Percentiles rank a stretch among this genome's conserved stretches.
Evolutionary conservation across 2,329 filamentous ascomycete genomes (phyloP).

Genomic region (Endoconidiophora polonica): DNA sequence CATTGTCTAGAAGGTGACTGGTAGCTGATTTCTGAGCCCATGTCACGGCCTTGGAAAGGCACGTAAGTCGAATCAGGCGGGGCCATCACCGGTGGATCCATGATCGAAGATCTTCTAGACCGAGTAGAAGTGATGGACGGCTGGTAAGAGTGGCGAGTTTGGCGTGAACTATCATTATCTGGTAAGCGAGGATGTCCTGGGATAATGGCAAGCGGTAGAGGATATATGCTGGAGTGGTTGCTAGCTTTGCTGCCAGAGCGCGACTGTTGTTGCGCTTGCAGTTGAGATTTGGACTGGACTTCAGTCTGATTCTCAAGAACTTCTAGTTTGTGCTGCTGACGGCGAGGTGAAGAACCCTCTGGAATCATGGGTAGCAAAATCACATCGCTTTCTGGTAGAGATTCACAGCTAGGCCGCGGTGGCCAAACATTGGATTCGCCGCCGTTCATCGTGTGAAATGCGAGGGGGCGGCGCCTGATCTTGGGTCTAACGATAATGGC

Average conservation of each 20-base stretch:
- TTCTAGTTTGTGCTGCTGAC: slow-evolving; percentile 2
- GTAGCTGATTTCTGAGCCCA: slow-evolving; percentile 17
- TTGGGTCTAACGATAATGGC: no score
- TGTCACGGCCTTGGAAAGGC: slow-evolving; percentile 33
- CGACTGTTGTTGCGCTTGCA: neutral
- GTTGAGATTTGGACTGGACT: neutral
- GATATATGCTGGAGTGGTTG: neutral
- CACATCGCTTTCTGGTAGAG: slow-evolving; percentile 1
- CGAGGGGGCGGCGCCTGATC: no score
- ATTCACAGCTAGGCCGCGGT: slow-evolving; percentile 9
- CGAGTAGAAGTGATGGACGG: slow-evolving; percentile 33
- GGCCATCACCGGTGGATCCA: slow-evolving; percentile 42
- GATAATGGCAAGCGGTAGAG: slow-evolving; percentile 4
- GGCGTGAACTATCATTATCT: slow-evolving; percentile 26
- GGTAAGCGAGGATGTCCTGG: slow-evolving; percentile 25
- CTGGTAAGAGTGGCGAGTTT: slow-evolving; percentile 32
- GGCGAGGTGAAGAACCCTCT: slow-evolving; percentile 27
- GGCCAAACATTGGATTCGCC: slow-evolving; percentile 4
- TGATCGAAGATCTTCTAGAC: slow-evolving; percentile 31
- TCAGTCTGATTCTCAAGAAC: slow-evolving; percentile 4
- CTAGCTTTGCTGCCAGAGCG: slow-evolving; percentile 6
- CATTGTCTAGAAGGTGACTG: slow-evolving; percentile 41
- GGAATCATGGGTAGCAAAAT: slow-evolving; percentile 32
- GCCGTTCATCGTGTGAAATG: neutral
- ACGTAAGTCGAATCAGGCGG: slow-evolving; percentile 48